Conservation (phyloP, 2,329 filamentous ascomycete species). For the Beauveria brongniartii region DNA sequence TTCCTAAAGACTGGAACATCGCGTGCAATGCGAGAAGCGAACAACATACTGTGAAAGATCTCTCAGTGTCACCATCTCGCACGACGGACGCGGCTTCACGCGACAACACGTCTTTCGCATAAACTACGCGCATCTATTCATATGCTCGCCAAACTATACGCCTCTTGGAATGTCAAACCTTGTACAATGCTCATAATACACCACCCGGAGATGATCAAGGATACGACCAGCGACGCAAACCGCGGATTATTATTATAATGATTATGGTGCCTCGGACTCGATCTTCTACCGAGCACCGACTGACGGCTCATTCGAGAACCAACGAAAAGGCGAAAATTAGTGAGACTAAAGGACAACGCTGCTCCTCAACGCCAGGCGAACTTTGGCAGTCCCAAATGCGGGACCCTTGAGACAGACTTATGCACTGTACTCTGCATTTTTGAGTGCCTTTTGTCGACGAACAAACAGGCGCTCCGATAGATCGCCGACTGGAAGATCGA, state of each 20-base stretch:
- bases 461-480: neutral
- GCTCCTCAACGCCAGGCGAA: neutral
- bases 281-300: neutral
- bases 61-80: neutral
- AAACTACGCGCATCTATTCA: neutral
- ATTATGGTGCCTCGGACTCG: neutral
- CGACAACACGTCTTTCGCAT: neutral
- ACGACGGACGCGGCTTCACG: neutral
- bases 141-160: too few relatives aligned
- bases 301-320: neutral
- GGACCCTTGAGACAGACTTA: neutral
- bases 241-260: too few relatives aligned
- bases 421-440: neutral
- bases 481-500: conserved; percentile 5
- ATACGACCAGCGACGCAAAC: too few relatives aligned
- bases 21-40: conserved; percentile 28
- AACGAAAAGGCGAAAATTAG: too few relatives aligned
- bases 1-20: conserved; percentile 36
- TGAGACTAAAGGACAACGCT: neutral
- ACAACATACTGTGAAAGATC: conserved; percentile 23
- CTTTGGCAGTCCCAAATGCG: neutral
- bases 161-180: neutral
- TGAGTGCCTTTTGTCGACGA: neutral
- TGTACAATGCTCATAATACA: neutral
- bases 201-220: neutral